These are phyloP conservation scores for Tricholomella constricta DNA, from an alignment of 768 basidiomycete genomes.

Conservation along the genomic window DNA sequence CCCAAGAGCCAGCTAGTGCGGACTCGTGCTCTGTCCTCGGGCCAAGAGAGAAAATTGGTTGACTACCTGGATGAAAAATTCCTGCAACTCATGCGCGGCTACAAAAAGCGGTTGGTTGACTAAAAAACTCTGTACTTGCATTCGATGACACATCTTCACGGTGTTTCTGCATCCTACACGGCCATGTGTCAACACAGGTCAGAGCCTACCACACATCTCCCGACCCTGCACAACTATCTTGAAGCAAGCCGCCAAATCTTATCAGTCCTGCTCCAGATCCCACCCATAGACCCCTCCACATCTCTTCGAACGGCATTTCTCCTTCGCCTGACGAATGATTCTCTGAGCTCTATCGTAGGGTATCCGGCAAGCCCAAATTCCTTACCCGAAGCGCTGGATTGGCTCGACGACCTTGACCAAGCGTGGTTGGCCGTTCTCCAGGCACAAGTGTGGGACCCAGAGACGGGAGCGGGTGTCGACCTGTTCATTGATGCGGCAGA, in stretches of 20 bases:
- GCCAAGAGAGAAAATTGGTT: slow-evolving; percentile 65
- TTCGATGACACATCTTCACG: slow-evolving; percentile 1
- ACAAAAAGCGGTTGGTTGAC: slow-evolving; percentile 69
- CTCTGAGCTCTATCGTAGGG: slow-evolving; percentile 55
- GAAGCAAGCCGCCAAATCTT: slow-evolving; percentile 29
- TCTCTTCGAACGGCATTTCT: slow-evolving; percentile 65
- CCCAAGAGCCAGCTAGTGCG: not conserved
- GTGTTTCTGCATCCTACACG: not conserved
- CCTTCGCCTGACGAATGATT: slow-evolving; percentile 73
- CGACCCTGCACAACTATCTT: slow-evolving; percentile 63
- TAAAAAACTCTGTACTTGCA: not conserved
- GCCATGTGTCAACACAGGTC: slow-evolving; percentile 36
- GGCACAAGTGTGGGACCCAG: slow-evolving; percentile 69
- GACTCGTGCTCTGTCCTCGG: slow-evolving; percentile 42
- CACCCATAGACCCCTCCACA: slow-evolving; percentile 66
- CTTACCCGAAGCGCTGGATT: slow-evolving; percentile 60
- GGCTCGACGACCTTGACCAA: slow-evolving; percentile 72
- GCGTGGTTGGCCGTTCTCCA: slow-evolving; percentile 72
- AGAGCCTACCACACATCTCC: slow-evolving; percentile 51
- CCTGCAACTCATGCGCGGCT: slow-evolving; percentile 64
- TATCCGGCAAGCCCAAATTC: slow-evolving; percentile 46
- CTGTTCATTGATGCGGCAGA: no score
- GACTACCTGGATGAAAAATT: slow-evolving; percentile 68
- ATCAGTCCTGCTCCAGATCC: not conserved
- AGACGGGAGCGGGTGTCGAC: no score